Evolutionary conservation across 2,329 filamentous ascomycete genomes (phyloP), one percentile per base, ranked within the genome.

Genomic region (Talaromyces sp.): DNA sequence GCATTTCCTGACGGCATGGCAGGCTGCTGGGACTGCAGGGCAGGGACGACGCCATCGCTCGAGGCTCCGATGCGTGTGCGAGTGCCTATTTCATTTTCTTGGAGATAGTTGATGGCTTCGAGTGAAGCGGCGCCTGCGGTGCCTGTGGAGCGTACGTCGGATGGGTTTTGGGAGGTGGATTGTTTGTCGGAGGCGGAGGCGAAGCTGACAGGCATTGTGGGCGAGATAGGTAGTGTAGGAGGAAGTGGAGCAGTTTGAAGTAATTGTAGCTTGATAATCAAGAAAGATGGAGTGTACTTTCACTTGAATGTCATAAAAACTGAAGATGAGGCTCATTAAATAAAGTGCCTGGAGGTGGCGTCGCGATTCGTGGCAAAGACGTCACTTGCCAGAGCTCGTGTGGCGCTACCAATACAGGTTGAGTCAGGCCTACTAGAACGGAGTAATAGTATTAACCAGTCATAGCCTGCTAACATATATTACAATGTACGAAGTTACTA

Each of bases 71-170:
- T 54, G 22, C 62, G 66, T n/a, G 66, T 60, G 69, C 68, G 62
- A 52, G 62, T 63, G 62, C 61, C 43, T 41, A 35, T 37, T 49
- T 61, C 60, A 27, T 52, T 54, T 31, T 65, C 59, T 35, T 62
- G 61, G 56, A 62, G 66, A 31, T 66, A 57, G 39, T 66, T 45
- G 60, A 66, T 45, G 33, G 64, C 67, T 16, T 68, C 67, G 50
- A 66, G 33, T 31, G 68, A 69, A 22, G 68, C 66, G 19, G 67
- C 64, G 60, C 68, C 69, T n/a, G 68, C 67, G 39, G 69, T 70
- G 58, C 68, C 65, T 14, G 63, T 65, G 27, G 66, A 45, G 54
- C 59, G 62, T n/a, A 62, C 47, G 65, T 60, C 24, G 43, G 52
- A 24, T 7, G 64, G n/a, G 67, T 56, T 49, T 59, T 61, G 63